Evolutionary conservation across 805 yeast genomes (phyloP), one percentile per base, ranked within the genome.

Genomic region (Barnettozyma siamensis): DNA sequence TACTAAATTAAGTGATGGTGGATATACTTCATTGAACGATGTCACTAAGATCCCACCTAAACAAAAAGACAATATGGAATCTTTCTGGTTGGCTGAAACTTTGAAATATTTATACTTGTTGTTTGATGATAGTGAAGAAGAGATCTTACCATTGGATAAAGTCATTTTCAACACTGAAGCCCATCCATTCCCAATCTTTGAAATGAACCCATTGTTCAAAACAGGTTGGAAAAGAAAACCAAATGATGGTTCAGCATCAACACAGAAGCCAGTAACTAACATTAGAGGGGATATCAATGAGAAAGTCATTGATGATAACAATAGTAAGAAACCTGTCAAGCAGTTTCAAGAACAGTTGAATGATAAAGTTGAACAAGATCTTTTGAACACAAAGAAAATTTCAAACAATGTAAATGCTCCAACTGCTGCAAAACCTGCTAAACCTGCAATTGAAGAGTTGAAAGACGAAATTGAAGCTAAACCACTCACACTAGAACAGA

Each of bases 51-150:
- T 65, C 7, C 77, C 80, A 27, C 79, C 89, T 3, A 55, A 58
- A 17, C 60, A 59, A 46, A 63, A 72, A 40, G 93, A 89, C 61
- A 86, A 85, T 56, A 76, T 85, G 77, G 96, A 88, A 63, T 82
- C 94, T 17, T 88, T 87, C 69, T 89, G 97, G 97, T 70, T 86
- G 38, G 89, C 96, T 2, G 96, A 89, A 60, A 89, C 97, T 4
- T 72, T 89, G 58, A 89, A 89, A 62, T 89, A 88, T 62, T 67
- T 88, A 31, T 86, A 86, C 55, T 63, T 87, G 42, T 65, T 88
- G 47, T 88, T 88, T 63, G 93, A 85, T 49, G 84, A 79, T 31
- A 31, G 35, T 23, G 79, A 78, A 51, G 70, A 70, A 15, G 68
- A 73, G 47, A 70, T 77, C 41, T 63, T 84, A 48, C 88, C 89